A percentile compares a stretch with the other conserved stretches of the same genome.
These are phyloP conservation scores for Fusarium sp. DNA, from an alignment of 2,329 filamentous ascomycete genomes.

Conservation along the genomic window DNA sequence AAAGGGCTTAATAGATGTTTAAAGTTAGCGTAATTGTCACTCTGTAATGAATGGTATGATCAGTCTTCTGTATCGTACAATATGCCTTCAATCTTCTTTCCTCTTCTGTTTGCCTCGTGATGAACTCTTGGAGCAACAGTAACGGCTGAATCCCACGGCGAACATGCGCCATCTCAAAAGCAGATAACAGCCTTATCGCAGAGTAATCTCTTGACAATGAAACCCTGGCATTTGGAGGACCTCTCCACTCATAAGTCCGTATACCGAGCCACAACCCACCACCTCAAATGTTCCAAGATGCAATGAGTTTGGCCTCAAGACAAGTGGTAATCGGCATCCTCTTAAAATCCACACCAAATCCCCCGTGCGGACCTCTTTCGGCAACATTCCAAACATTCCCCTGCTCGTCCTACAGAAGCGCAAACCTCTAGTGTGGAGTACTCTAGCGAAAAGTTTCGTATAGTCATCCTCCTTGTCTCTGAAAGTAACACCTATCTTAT, in stretches of 20 bases:
- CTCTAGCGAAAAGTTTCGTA: rapidly evolving
- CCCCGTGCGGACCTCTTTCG: rapidly evolving
- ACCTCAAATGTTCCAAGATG: background rate
- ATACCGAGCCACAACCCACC: background rate
- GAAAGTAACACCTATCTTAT: rapidly evolving
- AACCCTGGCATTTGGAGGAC: background rate
- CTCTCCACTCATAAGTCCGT: conserved; percentile 4
- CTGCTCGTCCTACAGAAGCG: background rate
- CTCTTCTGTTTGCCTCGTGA: background rate
- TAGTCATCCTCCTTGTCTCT: rapidly evolving
- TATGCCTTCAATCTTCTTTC: rapidly evolving
- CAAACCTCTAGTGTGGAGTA: background rate
- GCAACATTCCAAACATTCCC: background rate
- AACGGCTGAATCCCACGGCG: too few relatives aligned
- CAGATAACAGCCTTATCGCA: background rate
- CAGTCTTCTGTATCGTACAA: background rate
- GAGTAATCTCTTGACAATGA: background rate
- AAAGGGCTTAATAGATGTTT: background rate
- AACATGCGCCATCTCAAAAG: background rate
- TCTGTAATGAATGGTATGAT: background rate
- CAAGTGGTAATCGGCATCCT: conserved; percentile 1
- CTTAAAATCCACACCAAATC: background rate
- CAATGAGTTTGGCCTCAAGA: background rate
- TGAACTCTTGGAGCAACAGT: background rate
- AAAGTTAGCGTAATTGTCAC: background rate